Evolutionary conservation across 208 protist species (phyloP).

Genomic region (Entamoeba invadens): DNA sequence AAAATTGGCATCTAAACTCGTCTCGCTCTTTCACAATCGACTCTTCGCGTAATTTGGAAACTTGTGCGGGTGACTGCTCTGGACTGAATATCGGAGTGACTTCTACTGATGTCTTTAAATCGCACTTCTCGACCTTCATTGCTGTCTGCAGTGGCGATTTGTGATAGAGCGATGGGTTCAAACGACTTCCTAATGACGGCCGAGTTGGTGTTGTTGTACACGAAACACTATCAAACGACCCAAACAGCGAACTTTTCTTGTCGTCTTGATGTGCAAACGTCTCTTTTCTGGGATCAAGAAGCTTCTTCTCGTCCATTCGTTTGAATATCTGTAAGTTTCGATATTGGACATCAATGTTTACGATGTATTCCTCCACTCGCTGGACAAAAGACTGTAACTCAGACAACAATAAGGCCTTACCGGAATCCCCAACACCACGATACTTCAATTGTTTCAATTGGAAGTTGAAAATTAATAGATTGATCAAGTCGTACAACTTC

Average conservation of each 20-base stretch:
- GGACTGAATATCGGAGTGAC: not conserved
- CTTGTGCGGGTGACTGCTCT: not conserved
- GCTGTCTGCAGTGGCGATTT: not conserved
- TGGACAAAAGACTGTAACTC: not conserved
- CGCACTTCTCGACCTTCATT: not conserved
- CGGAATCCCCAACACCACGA: not conserved
- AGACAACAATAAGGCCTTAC: not conserved
- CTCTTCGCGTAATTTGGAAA: not conserved
- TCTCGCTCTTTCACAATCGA: not conserved
- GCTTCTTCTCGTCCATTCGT: not conserved
- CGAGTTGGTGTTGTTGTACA: too few relatives aligned
- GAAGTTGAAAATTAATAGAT: not conserved
- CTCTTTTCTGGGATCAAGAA: not conserved
- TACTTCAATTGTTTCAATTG: not conserved
- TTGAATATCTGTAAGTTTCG: not conserved
- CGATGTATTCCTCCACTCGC: not conserved
- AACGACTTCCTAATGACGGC: not conserved
- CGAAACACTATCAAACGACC: not conserved
- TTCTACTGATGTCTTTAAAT: not conserved
- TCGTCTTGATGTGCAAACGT: too few relatives aligned
- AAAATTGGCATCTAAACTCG: not conserved
- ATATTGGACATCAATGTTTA: not conserved
- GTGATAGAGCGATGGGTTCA: not conserved
- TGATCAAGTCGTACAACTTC: not conserved
- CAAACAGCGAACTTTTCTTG: not conserved